Conservation (phyloP, 2,329 filamentous ascomycete genomes). For the Colletotrichum costaricense region DNA sequence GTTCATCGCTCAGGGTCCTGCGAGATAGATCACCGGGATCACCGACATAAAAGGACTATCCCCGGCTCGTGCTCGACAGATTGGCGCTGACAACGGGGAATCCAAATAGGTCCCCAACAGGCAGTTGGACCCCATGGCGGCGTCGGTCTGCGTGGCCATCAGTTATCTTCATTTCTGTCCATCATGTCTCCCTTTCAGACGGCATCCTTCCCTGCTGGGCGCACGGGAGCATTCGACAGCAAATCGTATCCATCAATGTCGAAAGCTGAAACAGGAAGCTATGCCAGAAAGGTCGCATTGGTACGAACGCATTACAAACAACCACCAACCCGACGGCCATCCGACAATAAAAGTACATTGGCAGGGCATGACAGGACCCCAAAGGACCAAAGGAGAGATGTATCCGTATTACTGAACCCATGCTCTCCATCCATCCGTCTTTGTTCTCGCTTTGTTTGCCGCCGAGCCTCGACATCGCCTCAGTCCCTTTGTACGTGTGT, state of each 20-base stretch:
- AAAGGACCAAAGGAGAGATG: neutral
- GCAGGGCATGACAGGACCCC: neutral
- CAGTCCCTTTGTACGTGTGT: conserved; percentile 8
- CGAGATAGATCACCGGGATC: conserved; percentile 17
- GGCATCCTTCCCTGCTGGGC: neutral
- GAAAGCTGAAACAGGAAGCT: conserved; percentile 27
- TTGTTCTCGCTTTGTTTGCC: conserved; percentile 24
- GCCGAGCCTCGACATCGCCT: conserved; percentile 13
- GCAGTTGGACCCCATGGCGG: neutral
- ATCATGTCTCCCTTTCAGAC: neutral
- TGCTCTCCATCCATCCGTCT: neutral
- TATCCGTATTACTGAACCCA: neutral
- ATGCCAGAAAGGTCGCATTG: conserved; percentile 28
- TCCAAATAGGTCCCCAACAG: neutral
- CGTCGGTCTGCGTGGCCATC: neutral
- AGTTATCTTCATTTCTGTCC: neutral
- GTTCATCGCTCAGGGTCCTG: neutral
- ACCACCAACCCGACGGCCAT: conserved; percentile 1
- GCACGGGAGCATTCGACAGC: conserved; percentile 1
- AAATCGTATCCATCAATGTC: conserved; percentile 1
- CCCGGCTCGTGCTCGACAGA: conserved; percentile 20
- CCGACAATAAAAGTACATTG: neutral
- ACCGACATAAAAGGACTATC: conserved; percentile 5
- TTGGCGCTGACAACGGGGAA: conserved; percentile 12
- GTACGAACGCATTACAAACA: conserved; percentile 12